Conservation (phyloP, 345 rosid species). For the Acer saccharum region DNA sequence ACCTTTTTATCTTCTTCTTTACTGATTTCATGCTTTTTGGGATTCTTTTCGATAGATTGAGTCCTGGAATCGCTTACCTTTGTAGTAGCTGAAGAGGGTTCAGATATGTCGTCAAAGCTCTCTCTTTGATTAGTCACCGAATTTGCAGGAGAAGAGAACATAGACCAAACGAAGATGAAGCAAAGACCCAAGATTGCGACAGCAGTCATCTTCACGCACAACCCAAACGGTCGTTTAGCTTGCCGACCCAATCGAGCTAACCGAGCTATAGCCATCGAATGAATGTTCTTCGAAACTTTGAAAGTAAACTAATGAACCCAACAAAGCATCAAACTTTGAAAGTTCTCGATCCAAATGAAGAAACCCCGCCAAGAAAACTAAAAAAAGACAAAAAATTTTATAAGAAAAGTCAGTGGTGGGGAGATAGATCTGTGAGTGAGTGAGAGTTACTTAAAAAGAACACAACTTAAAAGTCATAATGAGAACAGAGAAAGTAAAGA, state of each 20-base stretch:
- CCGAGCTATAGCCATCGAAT: constrained; percentile 61
- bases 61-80: constrained; percentile 23
- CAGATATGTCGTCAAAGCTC: constrained; percentile 88
- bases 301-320: neutral
- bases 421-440: constrained; percentile 8
- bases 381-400: neutral
- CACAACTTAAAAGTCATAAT: constrained; percentile 7
- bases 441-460: neutral
- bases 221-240: constrained; percentile 72
- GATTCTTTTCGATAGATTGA: constrained; percentile 24
- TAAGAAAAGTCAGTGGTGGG: neutral
- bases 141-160: constrained; percentile 67
- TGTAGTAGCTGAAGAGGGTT: constrained; percentile 59
- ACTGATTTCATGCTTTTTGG: constrained; percentile 31
- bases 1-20: constrained; percentile 30
- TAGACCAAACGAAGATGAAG: constrained; percentile 78
- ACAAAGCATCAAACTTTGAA: constrained; percentile 6
- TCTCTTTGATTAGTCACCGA: constrained; percentile 67
- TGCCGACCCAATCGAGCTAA: constrained; percentile 72
- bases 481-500: constrained; percentile 1
- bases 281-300: constrained; percentile 9
- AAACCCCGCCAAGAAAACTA: neutral
- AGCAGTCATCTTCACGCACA: constrained; percentile 69
- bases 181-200: constrained; percentile 81
- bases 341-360: neutral